Conservation (phyloP, 2,329 filamentous ascomycete species). For the Alternaria sp. region DNA sequence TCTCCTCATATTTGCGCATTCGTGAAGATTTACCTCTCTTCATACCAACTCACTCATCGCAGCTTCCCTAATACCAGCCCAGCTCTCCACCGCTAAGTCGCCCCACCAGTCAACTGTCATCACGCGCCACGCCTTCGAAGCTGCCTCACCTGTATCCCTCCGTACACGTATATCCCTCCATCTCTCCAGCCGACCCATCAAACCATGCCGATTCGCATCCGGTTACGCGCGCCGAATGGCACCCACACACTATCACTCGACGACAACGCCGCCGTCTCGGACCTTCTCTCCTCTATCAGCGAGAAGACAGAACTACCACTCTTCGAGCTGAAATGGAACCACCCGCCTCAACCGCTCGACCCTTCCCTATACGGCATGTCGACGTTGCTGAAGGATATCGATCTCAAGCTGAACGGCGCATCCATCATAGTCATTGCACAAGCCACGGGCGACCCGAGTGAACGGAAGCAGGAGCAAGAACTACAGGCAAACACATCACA, state of each 20-base stretch:
- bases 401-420: conserved; percentile 69
- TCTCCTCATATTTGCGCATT: not conserved
- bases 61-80: conserved; percentile 2
- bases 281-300: conserved; percentile 67
- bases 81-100: conserved; percentile 10
- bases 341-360: conserved; percentile 75
- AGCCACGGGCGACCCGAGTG: conserved; percentile 47
- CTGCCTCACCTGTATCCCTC: conserved; percentile 5
- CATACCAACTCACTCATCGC: conserved; percentile 7
- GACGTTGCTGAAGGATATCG: conserved; percentile 62
- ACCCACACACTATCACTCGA: conserved; percentile 72
- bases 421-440: conserved; percentile 68
- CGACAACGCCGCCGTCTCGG: conserved; percentile 69
- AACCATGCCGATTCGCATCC: conserved; percentile 68
- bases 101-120: conserved; percentile 10
- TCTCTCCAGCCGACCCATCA: not conserved
- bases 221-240: conserved; percentile 77
- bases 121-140: not conserved
- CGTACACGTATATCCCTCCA: not conserved
- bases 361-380: conserved; percentile 60
- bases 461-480: conserved; percentile 22
- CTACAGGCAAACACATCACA: conserved; percentile 18
- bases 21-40: not conserved
- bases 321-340: conserved; percentile 84
- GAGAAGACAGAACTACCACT: conserved; percentile 68